Evolutionary conservation across 2,329 filamentous ascomycete genomes (phyloP), one percentile per base, ranked within the genome.

Genomic region (Fusarium clavum): DNA sequence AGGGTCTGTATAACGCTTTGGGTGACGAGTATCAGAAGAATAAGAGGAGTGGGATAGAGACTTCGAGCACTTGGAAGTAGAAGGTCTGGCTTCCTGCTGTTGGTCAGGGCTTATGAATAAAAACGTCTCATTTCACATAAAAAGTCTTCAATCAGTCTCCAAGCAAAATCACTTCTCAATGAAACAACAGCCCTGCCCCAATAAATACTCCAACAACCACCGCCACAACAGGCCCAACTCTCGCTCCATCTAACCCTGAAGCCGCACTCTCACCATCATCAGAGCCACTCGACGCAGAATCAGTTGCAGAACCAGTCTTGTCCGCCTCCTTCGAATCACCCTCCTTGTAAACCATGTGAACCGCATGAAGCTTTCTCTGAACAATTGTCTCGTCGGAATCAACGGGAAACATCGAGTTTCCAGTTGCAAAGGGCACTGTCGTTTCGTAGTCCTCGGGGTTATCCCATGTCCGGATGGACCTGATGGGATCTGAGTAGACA

Each of bases 21-120:
- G 84, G 83, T 16, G 79, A 82, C 24, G 83, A 81, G 22, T 87
- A 87, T 63, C 85, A 87, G 75, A 79, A 80, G 48, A 81, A 82
- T 3, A 87, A 86, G 73, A 75, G 75, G 43, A 73, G 75, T 0
- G 83, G 82, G 1, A 73, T 79, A 0, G 78, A 81, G 58, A 86
- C 80, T 10, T 80, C 83, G 2, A 86, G 85, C 52, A 79, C 84
- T 7, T 86, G 84, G 84, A 85, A 84, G 66, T 69, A 40, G 13
- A 16, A 30, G 7, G 13, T 32, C 30, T 32, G 3, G 30, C 30
- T 32, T 8, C 4, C 13, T 13, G 8, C 3, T 14, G 3, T 32
- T 8, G 7, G 30, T 32, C 30, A 10, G 2, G 30, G 30, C 14
- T 14, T 32, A 16, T 18, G 34, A 44, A 44, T 11, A 8, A 10